Percentiles rank a stretch among this genome's conserved stretches.
Conservation (phyloP, 164 flowering plant genomes). For the Malania oleifera region DNA sequence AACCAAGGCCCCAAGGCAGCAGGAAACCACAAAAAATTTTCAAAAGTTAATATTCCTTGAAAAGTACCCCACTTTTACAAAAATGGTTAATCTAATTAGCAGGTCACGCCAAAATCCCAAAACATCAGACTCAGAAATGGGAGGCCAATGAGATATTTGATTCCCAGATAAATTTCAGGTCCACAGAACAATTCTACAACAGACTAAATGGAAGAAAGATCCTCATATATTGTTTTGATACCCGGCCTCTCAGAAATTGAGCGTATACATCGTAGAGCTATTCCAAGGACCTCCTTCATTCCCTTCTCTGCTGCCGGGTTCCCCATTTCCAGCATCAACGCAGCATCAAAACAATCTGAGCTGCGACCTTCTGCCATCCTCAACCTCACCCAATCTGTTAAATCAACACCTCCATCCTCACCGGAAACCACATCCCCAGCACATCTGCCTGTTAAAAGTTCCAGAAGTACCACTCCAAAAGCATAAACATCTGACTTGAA, state of each 20-base stretch:
- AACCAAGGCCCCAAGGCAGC: no score
- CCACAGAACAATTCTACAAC: not conserved
- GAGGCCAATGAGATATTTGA: conserved; percentile 34
- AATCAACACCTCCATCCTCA: conserved; percentile 71
- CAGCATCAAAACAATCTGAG: conserved; percentile 65
- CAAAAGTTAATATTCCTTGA: no score
- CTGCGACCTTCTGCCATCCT: conserved; percentile 74
- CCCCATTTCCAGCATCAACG: conserved; percentile 37
- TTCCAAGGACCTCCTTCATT: conserved; percentile 76
- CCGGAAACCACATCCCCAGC: conserved; percentile 91
- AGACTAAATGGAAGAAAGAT: conserved; percentile 78
- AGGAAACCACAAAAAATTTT: no score
- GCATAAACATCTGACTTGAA: conserved; percentile 97
- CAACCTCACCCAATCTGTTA: conserved; percentile 81
- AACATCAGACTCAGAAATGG: no score
- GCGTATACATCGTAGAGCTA: conserved; percentile 75
- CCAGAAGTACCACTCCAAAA: conserved; percentile 83
- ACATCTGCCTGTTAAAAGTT: conserved; percentile 79
- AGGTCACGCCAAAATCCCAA: no score
- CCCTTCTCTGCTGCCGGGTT: conserved; percentile 60
- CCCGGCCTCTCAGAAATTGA: conserved; percentile 89
- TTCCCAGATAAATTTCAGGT: conserved; percentile 11
- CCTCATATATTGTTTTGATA: conserved; percentile 88
- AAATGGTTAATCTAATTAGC: no score
- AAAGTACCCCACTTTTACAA: no score